Evolutionary conservation across 1,284 basidiomycete species (phyloP).

Genomic region (Tilletia indica): DNA sequence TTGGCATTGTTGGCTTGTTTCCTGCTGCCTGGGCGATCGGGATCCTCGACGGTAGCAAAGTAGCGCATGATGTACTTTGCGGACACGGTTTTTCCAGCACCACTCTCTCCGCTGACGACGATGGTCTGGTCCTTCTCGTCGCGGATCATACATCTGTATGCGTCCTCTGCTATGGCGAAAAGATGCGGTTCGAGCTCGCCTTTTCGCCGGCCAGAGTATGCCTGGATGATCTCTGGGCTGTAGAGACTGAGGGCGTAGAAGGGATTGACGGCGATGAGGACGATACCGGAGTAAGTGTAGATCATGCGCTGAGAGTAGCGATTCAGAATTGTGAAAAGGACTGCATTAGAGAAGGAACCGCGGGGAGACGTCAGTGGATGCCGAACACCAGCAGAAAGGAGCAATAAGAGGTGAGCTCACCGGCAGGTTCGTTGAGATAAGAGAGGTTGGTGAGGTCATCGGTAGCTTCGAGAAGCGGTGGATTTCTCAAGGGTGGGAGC

Average conservation of each 20-base stretch:
- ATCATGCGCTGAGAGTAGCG: conserved; percentile 95
- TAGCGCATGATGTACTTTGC: conserved; percentile 99
- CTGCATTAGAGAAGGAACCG: conserved; percentile 58
- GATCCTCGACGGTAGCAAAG: conserved; percentile 94
- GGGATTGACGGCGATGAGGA: conserved; percentile 96
- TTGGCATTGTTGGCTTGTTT: conserved; percentile 23
- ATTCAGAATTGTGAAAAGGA: conserved; percentile 93
- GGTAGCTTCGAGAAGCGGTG: conserved; percentile 61
- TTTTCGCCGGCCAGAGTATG: conserved; percentile 85
- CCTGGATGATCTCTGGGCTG: conserved; percentile 94
- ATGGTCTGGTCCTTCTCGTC: conserved; percentile 96
- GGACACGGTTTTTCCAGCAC: conserved; percentile 98
- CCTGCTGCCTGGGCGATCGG: conserved; percentile 58
- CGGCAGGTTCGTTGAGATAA: conserved; percentile 23
- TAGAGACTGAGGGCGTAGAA: conserved; percentile 74
- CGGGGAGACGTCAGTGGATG: neutral
- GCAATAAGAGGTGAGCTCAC: conserved; percentile 1
- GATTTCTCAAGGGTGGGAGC: conserved; percentile 91
- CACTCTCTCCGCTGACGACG: conserved; percentile 89
- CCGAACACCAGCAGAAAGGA: neutral
- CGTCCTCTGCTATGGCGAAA: conserved; percentile 98
- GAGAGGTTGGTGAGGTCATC: conserved; percentile 24
- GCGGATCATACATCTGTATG: conserved; percentile 94
- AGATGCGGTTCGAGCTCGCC: conserved; percentile 96
- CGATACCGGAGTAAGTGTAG: conserved; percentile 97